Base-by-base conservation (phyloP, 805 yeast species). In the Lipomyces yamanashiensis region DNA sequence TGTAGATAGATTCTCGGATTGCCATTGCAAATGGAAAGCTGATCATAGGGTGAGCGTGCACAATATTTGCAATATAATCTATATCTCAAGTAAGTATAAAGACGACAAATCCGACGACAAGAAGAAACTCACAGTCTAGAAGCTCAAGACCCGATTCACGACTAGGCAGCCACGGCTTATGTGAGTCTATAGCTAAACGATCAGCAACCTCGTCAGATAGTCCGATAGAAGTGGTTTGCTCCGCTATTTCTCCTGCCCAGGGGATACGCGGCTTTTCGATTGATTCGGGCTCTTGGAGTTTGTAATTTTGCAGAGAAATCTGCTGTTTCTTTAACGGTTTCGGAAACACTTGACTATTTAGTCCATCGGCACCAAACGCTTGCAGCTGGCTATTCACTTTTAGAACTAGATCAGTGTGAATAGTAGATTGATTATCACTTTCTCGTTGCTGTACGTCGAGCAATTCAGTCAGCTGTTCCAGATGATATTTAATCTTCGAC, bases 161-260 rank as follows among this genome's bases (percentile, higher is more conserved):
- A 21, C 61, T 52, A 1, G 67, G 67, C 13, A 64, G 45, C 59
- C 60, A 64, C 2, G 67, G 66, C 12, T 52, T 37, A 48, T 64
- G 67, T 10, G 67, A 61, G 17, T 64, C 67, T 40, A 64, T 57
- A 34, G 57, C 67, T 12, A 64, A 54, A 9, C 36, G 36, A 36
- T 61, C 61, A 13, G 67, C 67, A 7, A 61, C 62, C 40, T 64
- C 65, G 33, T 64, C 67, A 15, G 67, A 64, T 21, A 64, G 39
- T 13, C 67, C 67, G 28, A 61, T 40, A n/a, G 63, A 37, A 10
- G 54, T 17, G 12, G 63, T 36, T 15, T 43, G 55, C n/a, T 64
- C 59, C 3, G 56, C 54, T 8, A 57, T 39, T 19, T 51, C 67
- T 45, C 45, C 21, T 19, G 67, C 40, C 67, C 67, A 64, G 12